phyloP scores from a whole-genome alignment of 805 yeast genomes.

The Yamadazyma kitorensis region DNA sequence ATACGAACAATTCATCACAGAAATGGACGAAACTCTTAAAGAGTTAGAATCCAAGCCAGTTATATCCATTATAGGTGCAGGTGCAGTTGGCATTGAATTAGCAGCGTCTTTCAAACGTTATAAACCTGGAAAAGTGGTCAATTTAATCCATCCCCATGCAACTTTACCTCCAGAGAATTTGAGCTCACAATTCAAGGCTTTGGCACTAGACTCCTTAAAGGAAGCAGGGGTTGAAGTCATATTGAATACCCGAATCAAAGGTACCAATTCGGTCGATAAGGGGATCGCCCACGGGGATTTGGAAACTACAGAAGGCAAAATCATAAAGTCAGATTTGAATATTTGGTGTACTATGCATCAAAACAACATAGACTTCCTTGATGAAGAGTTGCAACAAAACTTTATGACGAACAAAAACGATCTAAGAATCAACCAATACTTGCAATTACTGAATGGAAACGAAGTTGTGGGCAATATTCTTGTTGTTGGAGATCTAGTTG shows the following conservation, averaged over 20 bases:
- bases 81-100: conserved; percentile 43
- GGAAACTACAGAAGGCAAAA: conserved; percentile 24
- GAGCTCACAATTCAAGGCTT: conserved; percentile 25
- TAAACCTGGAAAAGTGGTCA: conserved; percentile 31
- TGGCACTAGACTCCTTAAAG: conserved; percentile 24
- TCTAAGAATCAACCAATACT: conserved; percentile 32
- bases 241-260: conserved; percentile 29
- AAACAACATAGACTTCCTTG: conserved; percentile 31
- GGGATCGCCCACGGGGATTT: conserved; percentile 26
- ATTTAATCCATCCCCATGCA: conserved; percentile 36
- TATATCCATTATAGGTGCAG: conserved; percentile 45
- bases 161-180: conserved; percentile 36
- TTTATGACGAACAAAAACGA: conserved; percentile 28
- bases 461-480: conserved; percentile 25
- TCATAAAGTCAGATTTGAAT: conserved; percentile 27
- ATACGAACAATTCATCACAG: conserved; percentile 33
- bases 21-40: conserved; percentile 35
- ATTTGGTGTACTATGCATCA: conserved; percentile 34
- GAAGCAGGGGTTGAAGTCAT: conserved; percentile 26
- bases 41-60: conserved; percentile 31
- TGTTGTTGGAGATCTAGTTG: conserved; percentile 39
- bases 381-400: conserved; percentile 15
- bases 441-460: conserved; percentile 26
- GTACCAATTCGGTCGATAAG: conserved; percentile 5
- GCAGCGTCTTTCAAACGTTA: conserved; percentile 39